Evolutionary conservation across 2,329 filamentous ascomycete species (phyloP).

Genomic region (Balansia obtecta): DNA sequence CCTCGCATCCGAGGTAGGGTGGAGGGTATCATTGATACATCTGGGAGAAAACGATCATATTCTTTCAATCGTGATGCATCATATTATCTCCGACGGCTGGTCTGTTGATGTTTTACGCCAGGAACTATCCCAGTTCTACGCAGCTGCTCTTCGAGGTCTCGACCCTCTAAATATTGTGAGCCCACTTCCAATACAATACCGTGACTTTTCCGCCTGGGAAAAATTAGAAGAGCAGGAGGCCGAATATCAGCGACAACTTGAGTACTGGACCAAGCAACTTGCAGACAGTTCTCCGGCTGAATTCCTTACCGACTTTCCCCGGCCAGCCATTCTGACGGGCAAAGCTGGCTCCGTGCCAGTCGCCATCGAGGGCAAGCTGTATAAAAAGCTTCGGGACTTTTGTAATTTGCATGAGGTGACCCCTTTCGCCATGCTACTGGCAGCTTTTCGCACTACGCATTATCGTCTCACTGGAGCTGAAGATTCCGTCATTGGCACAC

Average conservation of each 20-base stretch:
- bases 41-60: neutral
- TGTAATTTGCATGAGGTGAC: constrained; percentile 5
- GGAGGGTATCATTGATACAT: neutral
- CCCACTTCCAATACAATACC: too few relatives aligned
- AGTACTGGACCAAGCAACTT: constrained; percentile 13
- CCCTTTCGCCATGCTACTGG: constrained; percentile 9
- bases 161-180: constrained; percentile 9
- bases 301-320: constrained; percentile 7
- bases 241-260: constrained; percentile 12
- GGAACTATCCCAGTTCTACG: constrained; percentile 7
- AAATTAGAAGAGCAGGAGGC: constrained; percentile 7
- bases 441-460: constrained; percentile 14
- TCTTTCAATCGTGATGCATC: constrained; percentile 10
- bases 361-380: constrained; percentile 5
- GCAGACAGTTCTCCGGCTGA: constrained; percentile 8
- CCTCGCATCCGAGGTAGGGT: neutral
- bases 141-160: constrained; percentile 4
- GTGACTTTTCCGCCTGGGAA: constrained; percentile 15
- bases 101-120: constrained; percentile 9
- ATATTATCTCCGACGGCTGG: constrained; percentile 15
- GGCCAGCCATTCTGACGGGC: constrained; percentile 10
- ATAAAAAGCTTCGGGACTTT: constrained; percentile 7
- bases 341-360: constrained; percentile 4
- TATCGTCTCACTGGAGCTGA: constrained; percentile 13
- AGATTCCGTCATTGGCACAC: constrained; percentile 13